phyloP scores from a whole-genome alignment of 495 filamentous ascomycete species.

The Penicillium longicatenatum region DNA sequence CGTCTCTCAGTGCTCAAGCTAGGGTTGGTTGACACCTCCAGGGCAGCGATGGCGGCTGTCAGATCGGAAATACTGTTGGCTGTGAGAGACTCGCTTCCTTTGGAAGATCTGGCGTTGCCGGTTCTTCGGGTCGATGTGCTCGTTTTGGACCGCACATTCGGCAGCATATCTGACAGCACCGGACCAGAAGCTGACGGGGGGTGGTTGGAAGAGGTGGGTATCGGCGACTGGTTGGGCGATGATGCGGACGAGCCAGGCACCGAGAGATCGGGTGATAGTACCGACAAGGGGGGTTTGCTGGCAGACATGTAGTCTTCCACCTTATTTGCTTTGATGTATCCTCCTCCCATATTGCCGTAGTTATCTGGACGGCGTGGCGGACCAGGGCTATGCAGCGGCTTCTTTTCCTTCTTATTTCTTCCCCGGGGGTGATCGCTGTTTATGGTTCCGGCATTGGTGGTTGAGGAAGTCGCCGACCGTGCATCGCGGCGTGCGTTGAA shows the following conservation, averaged over 20 bases:
- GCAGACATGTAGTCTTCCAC: conserved; percentile 65
- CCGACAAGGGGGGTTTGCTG: conserved; percentile 19
- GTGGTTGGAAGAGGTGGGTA: conserved; percentile 46
- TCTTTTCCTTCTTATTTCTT: conserved; percentile 51
- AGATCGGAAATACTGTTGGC: conserved; percentile 77
- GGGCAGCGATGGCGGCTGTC: conserved; percentile 84
- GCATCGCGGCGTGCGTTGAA: conserved; percentile 76
- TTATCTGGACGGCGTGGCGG: conserved; percentile 60
- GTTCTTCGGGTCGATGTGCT: conserved; percentile 57
- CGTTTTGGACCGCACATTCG: conserved; percentile 62
- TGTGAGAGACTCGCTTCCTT: conserved; percentile 30
- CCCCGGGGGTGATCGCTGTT: conserved; percentile 15
- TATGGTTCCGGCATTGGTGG: conserved; percentile 26
- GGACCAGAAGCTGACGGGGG: conserved; percentile 73
- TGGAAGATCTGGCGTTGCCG: conserved; percentile 40
- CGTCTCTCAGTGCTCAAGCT: conserved; percentile 57
- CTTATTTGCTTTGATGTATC: conserved; percentile 60
- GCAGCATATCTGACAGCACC: conserved; percentile 75
- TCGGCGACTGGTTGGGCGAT: conserved; percentile 41
- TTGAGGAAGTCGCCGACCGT: conserved; percentile 25
- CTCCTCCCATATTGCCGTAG: conserved; percentile 55
- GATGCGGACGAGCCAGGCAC: conserved; percentile 28
- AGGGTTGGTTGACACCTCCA: conserved; percentile 90
- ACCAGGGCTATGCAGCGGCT: conserved; percentile 61
- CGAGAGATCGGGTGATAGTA: conserved; percentile 34